A percentile compares a stretch with the other conserved stretches of the same genome.
Evolutionary conservation across 148 eudicot genomes (phyloP).

Genomic region (Nyssa sinensis): DNA sequence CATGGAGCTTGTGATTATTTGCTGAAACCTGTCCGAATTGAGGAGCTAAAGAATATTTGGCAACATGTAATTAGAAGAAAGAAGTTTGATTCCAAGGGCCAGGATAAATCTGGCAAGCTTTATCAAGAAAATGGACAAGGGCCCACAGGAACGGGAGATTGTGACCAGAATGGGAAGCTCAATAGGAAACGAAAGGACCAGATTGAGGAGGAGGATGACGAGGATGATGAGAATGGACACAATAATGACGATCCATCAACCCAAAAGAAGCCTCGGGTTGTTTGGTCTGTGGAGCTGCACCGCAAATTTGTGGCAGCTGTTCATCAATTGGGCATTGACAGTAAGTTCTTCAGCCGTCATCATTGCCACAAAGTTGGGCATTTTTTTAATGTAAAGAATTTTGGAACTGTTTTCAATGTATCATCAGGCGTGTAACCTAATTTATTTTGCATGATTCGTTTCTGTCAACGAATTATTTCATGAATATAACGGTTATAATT

Average conservation of each 20-base stretch:
- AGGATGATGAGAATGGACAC: slow-evolving; percentile 40
- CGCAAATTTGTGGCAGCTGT: slow-evolving; percentile 81
- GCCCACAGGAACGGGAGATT: slow-evolving; percentile 25
- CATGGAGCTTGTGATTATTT: slow-evolving; percentile 76
- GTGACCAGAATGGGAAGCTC: slow-evolving; percentile 39
- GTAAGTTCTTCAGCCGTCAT: slow-evolving; percentile 33
- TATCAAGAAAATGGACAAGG: slow-evolving; percentile 34
- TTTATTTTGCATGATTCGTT: not conserved
- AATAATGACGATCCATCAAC: slow-evolving; percentile 51
- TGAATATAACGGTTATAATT: not conserved
- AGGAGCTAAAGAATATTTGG: slow-evolving; percentile 70
- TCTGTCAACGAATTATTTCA: not conserved
- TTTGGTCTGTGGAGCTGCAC: slow-evolving; percentile 71
- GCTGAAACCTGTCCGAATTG: slow-evolving; percentile 61
- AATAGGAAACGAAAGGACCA: slow-evolving; percentile 59
- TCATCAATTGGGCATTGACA: slow-evolving; percentile 57
- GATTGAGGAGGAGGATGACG: slow-evolving; percentile 40
- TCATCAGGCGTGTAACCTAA: not conserved
- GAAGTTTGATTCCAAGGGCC: slow-evolving; percentile 39
- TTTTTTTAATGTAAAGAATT: not conserved
- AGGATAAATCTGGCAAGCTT: slow-evolving; percentile 29
- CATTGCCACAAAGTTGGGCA: not conserved
- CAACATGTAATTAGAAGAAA: slow-evolving; percentile 61
- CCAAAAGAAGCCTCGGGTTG: slow-evolving; percentile 71
- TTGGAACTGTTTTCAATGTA: not conserved